Evolutionary conservation across 1,284 basidiomycete species (phyloP), one percentile per base, ranked within the genome.

Genomic region (Cryptococcus floricola): DNA sequence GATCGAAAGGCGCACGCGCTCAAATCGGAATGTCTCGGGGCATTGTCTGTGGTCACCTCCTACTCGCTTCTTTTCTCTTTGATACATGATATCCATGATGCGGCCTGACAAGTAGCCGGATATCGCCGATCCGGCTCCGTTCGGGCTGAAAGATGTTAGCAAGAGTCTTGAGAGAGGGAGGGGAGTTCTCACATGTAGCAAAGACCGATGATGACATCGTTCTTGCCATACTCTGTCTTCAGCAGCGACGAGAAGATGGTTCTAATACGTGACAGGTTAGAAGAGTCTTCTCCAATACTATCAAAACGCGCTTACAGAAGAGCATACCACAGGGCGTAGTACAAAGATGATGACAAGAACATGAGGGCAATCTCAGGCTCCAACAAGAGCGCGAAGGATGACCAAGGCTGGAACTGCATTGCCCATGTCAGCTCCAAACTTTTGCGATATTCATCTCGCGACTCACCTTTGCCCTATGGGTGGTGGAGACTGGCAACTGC

Each of bases 161-260:
- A 34, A 34, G 42, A 9, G 9, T 1, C 39, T 49, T 9, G 51
- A 39, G 31, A 27, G 23, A 23, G 14, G 23, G 1, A 44, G n/a
- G 10, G 10, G n/a, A 45, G 12, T 14, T 7, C 70, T 56, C 42
- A 70, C 69, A 74, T 61, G 52, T 74, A 74, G 44, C 64, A 64
- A 16, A 69, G 53, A 6, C 72, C 72, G 19, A 74, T 71, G 27
- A 68, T 51, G 19, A 68, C 60, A 18, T 70, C 67, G 44, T 61
- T 66, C 42, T 60, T 59, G 7, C 60, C 54, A 53, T 74, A 74
- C 28, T 61, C 42, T 23, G 61, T 52, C 34, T 68, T 57, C 8
- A 74, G 61, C 1, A 71, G 53, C 7, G 69, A 69, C 0, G 69
- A 70, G 56, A 70, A 70, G 23, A 69, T 63, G 2, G 71, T 71